Percentiles rank a stretch among this genome's conserved stretches.
phyloP scores from a whole-genome alignment of 1,139 yeast species.

The Candida labiduridarum region DNA sequence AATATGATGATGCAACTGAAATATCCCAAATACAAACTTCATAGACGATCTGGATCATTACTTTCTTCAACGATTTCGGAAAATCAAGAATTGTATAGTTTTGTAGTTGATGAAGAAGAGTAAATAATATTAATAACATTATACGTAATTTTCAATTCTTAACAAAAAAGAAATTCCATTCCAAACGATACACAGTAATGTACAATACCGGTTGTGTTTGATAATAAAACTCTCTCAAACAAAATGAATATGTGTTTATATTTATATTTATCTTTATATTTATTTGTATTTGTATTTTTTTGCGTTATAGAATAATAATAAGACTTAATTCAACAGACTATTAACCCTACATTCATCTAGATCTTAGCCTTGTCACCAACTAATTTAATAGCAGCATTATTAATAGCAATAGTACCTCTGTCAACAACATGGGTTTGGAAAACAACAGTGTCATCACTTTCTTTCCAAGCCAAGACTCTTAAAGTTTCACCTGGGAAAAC shows the following conservation, averaged over 20 bases:
- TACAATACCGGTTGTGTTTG: too few species aligned
- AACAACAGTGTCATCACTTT: constrained; percentile 57
- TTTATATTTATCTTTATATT: background rate
- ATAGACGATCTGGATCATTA: constrained; percentile 21
- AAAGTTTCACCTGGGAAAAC: constrained; percentile 98
- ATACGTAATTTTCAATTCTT: too few species aligned
- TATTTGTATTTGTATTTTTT: background rate
- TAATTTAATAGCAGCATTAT: constrained; percentile 86
- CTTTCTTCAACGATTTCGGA: constrained; percentile 23
- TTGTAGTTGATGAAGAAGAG: constrained; percentile 29
- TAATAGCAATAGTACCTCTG: constrained; percentile 76
- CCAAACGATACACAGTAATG: too few species aligned
- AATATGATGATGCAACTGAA: too few species aligned
- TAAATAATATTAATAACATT: constrained; percentile 11
- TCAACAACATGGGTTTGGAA: constrained; percentile 87
- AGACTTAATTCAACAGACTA: constrained; percentile 1
- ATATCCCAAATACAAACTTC: background rate
- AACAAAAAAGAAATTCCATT: too few species aligned
- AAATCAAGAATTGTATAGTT: constrained; percentile 22
- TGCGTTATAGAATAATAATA: background rate
- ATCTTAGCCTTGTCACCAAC: constrained; percentile 45
- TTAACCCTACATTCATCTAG: constrained; percentile 6
- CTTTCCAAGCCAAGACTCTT: constrained; percentile 83
- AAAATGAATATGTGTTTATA: too few species aligned
- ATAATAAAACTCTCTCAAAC: too few species aligned